phyloP scores from a whole-genome alignment of 2,329 filamentous ascomycete species.

The Rhynchosporium graminicola region DNA sequence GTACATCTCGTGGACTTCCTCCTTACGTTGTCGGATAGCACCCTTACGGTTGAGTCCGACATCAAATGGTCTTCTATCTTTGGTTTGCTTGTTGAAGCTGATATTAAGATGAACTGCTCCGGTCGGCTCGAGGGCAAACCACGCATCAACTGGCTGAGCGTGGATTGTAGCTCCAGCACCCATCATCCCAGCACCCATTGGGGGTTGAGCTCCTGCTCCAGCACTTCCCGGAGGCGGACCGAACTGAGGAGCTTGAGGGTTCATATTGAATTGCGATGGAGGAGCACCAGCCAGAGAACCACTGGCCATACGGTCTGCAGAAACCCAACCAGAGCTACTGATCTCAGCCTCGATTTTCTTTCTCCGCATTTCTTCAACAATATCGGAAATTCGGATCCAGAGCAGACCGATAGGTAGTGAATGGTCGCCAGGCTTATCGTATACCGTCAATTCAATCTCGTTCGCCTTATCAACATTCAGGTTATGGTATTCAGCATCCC shows the following conservation, averaged over 20 bases:
- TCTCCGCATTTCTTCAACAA: slow-evolving; percentile 93
- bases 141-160: slow-evolving; percentile 74
- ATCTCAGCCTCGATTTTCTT: slow-evolving; percentile 98
- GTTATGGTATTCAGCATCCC: slow-evolving; percentile 88
- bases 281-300: slow-evolving; percentile 47
- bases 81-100: slow-evolving; percentile 89
- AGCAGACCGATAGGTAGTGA: slow-evolving; percentile 91
- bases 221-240: slow-evolving; percentile 47
- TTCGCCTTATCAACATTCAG: slow-evolving; percentile 98
- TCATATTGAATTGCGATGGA: slow-evolving; percentile 60
- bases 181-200: slow-evolving; percentile 34
- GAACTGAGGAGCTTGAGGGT: slow-evolving; percentile 49
- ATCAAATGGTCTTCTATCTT: slow-evolving; percentile 80
- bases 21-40: slow-evolving; percentile 94
- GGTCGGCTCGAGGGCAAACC: slow-evolving; percentile 95
- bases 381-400: slow-evolving; percentile 96
- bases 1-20: slow-evolving; percentile 97
- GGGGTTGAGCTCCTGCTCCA: slow-evolving; percentile 38
- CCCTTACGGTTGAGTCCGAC: slow-evolving; percentile 91
- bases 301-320: slow-evolving; percentile 88
- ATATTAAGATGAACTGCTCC: slow-evolving; percentile 89
- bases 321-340: slow-evolving; percentile 93
- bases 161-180: slow-evolving; percentile 39
- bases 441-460: slow-evolving; percentile 95
- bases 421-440: slow-evolving; percentile 91